Evolutionary conservation across 139 green algal species (phyloP).

Genomic region (Chlamydomonas sp.): DNA sequence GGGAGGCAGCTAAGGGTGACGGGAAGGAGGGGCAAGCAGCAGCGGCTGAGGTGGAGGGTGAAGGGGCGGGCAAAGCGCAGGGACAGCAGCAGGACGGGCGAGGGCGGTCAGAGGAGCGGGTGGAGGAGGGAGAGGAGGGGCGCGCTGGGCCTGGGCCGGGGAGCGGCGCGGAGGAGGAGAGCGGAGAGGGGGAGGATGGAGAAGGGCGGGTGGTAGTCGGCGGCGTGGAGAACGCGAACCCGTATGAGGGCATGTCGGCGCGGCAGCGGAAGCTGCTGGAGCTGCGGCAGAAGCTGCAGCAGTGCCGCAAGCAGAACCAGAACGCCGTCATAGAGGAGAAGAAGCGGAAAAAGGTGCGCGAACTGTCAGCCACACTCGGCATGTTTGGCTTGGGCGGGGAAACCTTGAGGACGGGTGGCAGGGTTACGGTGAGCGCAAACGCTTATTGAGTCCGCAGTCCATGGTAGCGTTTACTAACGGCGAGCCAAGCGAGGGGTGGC

Average conservation of each 20-base stretch:
- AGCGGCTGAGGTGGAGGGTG: slow-evolving; percentile 21
- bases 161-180: slow-evolving; percentile 25
- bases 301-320: slow-evolving; percentile 91
- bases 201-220: not conserved
- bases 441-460: no score
- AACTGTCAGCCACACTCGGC: no score
- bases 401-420: no score
- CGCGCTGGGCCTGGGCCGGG: not conserved
- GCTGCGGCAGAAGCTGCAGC: slow-evolving; percentile 83
- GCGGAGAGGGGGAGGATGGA: slow-evolving; percentile 11
- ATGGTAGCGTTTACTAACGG: no score
- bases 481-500: no score
- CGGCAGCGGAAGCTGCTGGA: slow-evolving; percentile 88
- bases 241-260: slow-evolving; percentile 69
- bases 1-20: not conserved
- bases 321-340: slow-evolving; percentile 89
- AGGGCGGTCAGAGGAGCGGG: not conserved
- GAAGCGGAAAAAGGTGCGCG: slow-evolving; percentile 66
- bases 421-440: no score
- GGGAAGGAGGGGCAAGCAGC: not conserved
- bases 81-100: not conserved
- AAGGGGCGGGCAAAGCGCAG: not conserved
- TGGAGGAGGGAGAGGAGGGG: slow-evolving; percentile 1
- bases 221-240: slow-evolving; percentile 52
- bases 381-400: no score